A percentile compares a stretch with the other conserved stretches of the same genome.
These are phyloP conservation scores for Gossypium rotundifolium DNA, from an alignment of 345 rosid species.

Conservation along the genomic window DNA sequence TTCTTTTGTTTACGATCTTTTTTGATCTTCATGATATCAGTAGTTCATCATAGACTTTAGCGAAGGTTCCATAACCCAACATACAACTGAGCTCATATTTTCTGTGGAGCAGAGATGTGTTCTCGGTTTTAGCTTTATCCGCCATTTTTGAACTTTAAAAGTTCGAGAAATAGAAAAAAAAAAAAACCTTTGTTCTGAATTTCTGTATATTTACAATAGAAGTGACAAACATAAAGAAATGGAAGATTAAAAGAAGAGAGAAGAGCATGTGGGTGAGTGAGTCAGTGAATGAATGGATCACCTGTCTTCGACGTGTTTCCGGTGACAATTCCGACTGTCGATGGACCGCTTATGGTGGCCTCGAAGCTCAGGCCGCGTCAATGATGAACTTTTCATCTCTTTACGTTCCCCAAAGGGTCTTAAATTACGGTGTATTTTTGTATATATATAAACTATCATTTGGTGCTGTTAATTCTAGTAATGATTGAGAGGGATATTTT, in stretches of 20 bases:
- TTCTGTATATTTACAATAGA: background rate
- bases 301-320: constrained; percentile 98
- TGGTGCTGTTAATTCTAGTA: too few species aligned
- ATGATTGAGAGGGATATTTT: too few species aligned
- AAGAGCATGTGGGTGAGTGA: too few species aligned
- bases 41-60: constrained; percentile 69
- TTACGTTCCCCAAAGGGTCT: constrained; percentile 59
- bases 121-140: constrained; percentile 11
- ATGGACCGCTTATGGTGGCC: constrained; percentile 38
- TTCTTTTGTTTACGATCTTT: too few species aligned
- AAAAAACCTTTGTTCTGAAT: background rate
- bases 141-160: constrained; percentile 7
- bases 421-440: background rate
- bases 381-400: constrained; percentile 52
- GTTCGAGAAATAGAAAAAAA: background rate
- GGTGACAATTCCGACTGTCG: constrained; percentile 87
- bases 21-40: too few species aligned
- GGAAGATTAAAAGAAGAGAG: constrained; percentile 2
- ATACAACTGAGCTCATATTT: constrained; percentile 81
- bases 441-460: too few species aligned
- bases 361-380: constrained; percentile 40
- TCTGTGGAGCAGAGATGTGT: constrained; percentile 52
- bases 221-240: background rate
- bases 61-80: constrained; percentile 81
- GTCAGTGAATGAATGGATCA: constrained; percentile 30